Percentiles rank a stretch among this genome's conserved stretches.
Evolutionary conservation across 2,329 filamentous ascomycete genomes (phyloP).

Genomic region (Monosporascus cannonballus): DNA sequence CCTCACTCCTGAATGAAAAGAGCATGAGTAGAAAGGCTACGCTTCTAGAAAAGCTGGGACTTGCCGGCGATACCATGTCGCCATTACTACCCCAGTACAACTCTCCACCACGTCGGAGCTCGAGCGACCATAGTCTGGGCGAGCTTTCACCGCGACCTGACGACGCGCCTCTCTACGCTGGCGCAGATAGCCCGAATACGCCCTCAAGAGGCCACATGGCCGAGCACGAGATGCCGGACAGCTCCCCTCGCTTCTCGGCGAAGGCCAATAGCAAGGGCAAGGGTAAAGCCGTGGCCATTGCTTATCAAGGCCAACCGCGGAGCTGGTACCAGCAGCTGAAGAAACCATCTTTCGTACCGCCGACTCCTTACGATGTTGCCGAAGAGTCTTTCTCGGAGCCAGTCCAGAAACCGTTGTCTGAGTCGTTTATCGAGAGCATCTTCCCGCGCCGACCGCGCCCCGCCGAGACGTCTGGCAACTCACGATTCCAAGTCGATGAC

Average conservation of each 20-base stretch:
- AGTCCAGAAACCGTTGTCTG: conserved; percentile 3
- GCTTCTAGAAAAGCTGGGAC: conserved; percentile 20
- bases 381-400: conserved; percentile 14
- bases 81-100: conserved; percentile 15
- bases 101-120: conserved; percentile 11
- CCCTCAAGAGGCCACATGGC: conserved; percentile 1
- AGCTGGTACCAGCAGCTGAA: conserved; percentile 5
- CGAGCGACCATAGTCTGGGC: conserved; percentile 22
- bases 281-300: conserved; percentile 15
- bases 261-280: conserved; percentile 5
- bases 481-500: conserved; percentile 18
- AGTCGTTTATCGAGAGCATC: conserved; percentile 24
- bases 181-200: conserved; percentile 3
- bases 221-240: background rate
- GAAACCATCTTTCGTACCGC: conserved; percentile 5
- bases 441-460: conserved; percentile 13
- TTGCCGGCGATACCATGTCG: conserved; percentile 17
- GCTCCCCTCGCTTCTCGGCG: background rate
- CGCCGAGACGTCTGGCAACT: conserved; percentile 6
- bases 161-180: conserved; percentile 18
- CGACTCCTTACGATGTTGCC: conserved; percentile 14
- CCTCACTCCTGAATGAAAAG: background rate
- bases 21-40: conserved; percentile 20
- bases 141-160: conserved; percentile 25
- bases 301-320: conserved; percentile 5